phyloP scores from a whole-genome alignment of 73 alveolate genomes.

The Durusdinium trenchii region DNA sequence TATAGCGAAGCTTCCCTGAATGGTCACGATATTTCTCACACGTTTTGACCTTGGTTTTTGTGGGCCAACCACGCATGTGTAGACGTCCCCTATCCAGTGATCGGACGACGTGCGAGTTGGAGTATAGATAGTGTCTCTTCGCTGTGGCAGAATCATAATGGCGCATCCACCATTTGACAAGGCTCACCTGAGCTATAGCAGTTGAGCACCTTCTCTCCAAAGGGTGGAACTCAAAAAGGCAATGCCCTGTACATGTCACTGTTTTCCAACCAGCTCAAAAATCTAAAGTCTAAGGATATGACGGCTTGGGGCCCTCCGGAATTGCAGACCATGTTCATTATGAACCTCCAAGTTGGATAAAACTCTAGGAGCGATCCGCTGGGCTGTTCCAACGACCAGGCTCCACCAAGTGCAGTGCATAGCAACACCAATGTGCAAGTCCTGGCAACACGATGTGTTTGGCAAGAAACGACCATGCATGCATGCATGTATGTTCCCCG shows the following conservation, averaged over 20 bases:
- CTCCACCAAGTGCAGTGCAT: not conserved
- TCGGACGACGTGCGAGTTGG: not conserved
- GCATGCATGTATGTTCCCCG: not conserved
- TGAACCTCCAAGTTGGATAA: not conserved
- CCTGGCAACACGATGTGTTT: not conserved
- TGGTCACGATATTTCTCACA: slow-evolving; percentile 1
- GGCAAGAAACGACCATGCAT: not conserved
- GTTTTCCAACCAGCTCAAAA: not conserved
- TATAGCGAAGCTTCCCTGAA: not conserved
- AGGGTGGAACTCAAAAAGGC: too few species aligned
- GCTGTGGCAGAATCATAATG: slow-evolving; percentile 30
- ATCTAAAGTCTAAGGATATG: not conserved
- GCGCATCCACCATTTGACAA: slow-evolving; percentile 28
- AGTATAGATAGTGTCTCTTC: not conserved
- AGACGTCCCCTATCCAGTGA: not conserved
- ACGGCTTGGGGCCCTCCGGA: not conserved
- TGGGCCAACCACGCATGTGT: not conserved
- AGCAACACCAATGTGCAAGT: not conserved
- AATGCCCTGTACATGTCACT: too few species aligned
- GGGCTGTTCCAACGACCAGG: not conserved
- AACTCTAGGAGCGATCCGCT: not conserved
- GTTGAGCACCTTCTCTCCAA: too few species aligned
- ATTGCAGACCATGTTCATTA: not conserved
- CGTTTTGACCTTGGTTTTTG: not conserved
- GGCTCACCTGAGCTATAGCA: not conserved